These are phyloP conservation scores for Xerocomus spinulosus DNA, from an alignment of 768 basidiomycete species.

Conservation along the genomic window DNA sequence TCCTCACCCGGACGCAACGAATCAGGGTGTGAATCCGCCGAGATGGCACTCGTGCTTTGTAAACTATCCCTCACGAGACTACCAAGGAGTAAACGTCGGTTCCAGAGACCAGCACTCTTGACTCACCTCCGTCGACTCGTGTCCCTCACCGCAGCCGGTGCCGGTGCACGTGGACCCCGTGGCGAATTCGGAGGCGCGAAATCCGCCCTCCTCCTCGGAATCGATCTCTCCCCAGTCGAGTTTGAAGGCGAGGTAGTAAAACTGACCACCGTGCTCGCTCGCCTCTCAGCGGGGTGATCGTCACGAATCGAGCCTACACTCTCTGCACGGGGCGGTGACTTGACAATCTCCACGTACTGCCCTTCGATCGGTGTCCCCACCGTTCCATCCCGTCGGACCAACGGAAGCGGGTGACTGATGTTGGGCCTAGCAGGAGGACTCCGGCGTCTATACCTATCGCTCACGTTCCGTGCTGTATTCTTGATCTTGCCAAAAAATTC, in stretches of 20 bases:
- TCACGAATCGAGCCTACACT: conserved; percentile 41
- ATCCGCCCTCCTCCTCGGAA: conserved; percentile 63
- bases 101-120: not conserved
- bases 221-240: conserved; percentile 61
- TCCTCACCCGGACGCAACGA: conserved; percentile 27
- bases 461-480: conserved; percentile 63
- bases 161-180: conserved; percentile 30
- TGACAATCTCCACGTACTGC: conserved; percentile 32
- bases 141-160: conserved; percentile 18
- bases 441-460: conserved; percentile 49
- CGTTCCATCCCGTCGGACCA: conserved; percentile 20
- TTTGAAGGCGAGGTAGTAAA: conserved; percentile 54
- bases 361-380: conserved; percentile 28
- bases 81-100: conserved; percentile 8
- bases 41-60: conserved; percentile 37
- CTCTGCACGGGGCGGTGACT: conserved; percentile 13
- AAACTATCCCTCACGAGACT: conserved; percentile 52
- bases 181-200: conserved; percentile 58
- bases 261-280: conserved; percentile 43
- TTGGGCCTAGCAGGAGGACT: conserved; percentile 40
- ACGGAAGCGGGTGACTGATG: conserved; percentile 57
- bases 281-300: conserved; percentile 24
- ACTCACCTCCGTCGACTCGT: conserved; percentile 25
- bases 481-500: conserved; percentile 64
- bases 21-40: conserved; percentile 33